phyloP scores from a whole-genome alignment of 2,329 filamentous ascomycete species.

The Pezicula carpinea region DNA sequence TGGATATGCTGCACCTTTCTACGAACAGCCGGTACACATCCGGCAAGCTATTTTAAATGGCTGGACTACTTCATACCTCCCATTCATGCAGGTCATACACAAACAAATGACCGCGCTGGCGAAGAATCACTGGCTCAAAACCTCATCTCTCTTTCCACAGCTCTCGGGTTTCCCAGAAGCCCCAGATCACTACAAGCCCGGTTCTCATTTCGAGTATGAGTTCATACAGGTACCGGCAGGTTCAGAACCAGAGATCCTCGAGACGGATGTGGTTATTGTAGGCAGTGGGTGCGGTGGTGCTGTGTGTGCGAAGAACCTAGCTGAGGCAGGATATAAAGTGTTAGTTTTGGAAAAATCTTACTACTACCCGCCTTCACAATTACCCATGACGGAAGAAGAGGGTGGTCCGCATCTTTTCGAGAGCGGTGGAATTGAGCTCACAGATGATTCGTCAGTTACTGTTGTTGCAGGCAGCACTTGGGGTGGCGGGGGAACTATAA shows the following conservation, averaged over 20 bases:
- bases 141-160: slow-evolving; percentile 48
- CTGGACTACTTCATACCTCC: slow-evolving; percentile 57
- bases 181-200: slow-evolving; percentile 36
- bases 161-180: slow-evolving; percentile 54
- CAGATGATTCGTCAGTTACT: slow-evolving; percentile 52
- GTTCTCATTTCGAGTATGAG: slow-evolving; percentile 29
- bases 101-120: slow-evolving; percentile 51
- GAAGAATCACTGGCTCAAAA: slow-evolving; percentile 39
- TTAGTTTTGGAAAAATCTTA: slow-evolving; percentile 81
- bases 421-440: slow-evolving; percentile 52
- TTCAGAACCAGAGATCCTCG: slow-evolving; percentile 50
- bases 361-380: slow-evolving; percentile 65
- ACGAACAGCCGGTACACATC: slow-evolving; percentile 53
- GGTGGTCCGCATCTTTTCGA: slow-evolving; percentile 65
- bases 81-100: slow-evolving; percentile 48
- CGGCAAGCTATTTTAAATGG: slow-evolving; percentile 57
- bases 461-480: slow-evolving; percentile 68
- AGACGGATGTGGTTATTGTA: slow-evolving; percentile 79
- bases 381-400: slow-evolving; percentile 66
- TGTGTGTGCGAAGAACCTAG: slow-evolving; percentile 74
- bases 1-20: slow-evolving; percentile 58
- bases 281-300: slow-evolving; percentile 84
- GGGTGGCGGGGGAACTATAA: slow-evolving; percentile 84
- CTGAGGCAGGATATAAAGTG: slow-evolving; percentile 70
- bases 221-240: slow-evolving; percentile 24